Percentiles rank a stretch among this genome's conserved stretches.
Evolutionary conservation across 352 stramenopile genomes (phyloP).

Genomic region (Globisporangium ultimum): DNA sequence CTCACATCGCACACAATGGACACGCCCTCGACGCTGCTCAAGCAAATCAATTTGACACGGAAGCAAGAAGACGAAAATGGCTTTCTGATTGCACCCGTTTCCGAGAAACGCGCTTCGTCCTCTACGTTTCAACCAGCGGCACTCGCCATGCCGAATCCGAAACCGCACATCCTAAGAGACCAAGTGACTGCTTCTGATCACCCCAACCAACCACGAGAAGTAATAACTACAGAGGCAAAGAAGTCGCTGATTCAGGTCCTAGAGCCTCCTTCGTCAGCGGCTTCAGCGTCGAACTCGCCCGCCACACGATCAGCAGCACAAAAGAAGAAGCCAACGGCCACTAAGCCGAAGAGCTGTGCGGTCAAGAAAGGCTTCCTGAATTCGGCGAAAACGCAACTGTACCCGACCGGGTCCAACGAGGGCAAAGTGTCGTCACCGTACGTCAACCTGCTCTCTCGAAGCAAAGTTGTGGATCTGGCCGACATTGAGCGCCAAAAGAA

Average conservation of each 20-base stretch:
- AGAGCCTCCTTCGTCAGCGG: constrained; percentile 3
- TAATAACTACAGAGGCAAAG: constrained; percentile 4
- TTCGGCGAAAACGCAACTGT: constrained; percentile 49
- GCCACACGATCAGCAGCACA: background rate
- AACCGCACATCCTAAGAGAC: background rate
- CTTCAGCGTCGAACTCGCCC: background rate
- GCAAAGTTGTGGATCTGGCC: constrained; percentile 74
- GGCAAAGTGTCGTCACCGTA: constrained; percentile 62
- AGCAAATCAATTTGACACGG: constrained; percentile 32
- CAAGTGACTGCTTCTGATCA: background rate
- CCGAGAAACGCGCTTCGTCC: background rate
- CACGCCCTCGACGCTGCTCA: constrained; percentile 50
- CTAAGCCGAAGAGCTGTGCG: constrained; percentile 13
- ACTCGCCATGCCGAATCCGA: background rate
- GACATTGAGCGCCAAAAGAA: constrained; percentile 40
- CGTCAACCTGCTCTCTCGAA: constrained; percentile 74
- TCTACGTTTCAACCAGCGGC: background rate
- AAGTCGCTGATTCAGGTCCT: constrained; percentile 58
- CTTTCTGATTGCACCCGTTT: background rate
- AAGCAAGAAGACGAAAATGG: constrained; percentile 14
- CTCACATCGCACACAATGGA: constrained; percentile 21
- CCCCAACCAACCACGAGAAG: background rate
- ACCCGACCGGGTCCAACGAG: constrained; percentile 69
- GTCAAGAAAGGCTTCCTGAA: constrained; percentile 84
- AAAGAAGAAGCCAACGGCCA: constrained; percentile 8